A percentile compares a stretch with the other conserved stretches of the same genome.
Evolutionary conservation across 2,329 filamentous ascomycete genomes (phyloP).

Genomic region (Purpureocillium lavendulum): DNA sequence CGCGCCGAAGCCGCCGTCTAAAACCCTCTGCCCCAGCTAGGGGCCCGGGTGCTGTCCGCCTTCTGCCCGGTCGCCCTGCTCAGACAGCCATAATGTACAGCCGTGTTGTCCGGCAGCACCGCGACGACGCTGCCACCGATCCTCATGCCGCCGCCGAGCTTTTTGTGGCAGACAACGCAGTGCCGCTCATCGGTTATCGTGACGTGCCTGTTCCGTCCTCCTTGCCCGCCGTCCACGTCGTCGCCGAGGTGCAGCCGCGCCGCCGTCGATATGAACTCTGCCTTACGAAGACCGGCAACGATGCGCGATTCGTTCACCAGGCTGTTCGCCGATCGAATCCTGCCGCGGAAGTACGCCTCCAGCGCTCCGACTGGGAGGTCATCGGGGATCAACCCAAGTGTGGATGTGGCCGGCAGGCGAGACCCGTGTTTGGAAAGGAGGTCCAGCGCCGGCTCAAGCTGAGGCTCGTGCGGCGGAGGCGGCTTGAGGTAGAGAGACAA

Average conservation of each 20-base stretch:
- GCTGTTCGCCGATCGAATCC: constrained; percentile 79
- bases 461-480: constrained; percentile 60
- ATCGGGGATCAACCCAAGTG: constrained; percentile 77
- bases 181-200: constrained; percentile 81
- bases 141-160: constrained; percentile 75
- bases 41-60: constrained; percentile 21
- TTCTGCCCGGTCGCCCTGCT: constrained; percentile 34
- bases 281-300: constrained; percentile 65
- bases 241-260: constrained; percentile 67
- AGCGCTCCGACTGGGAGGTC: constrained; percentile 70
- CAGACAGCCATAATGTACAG: constrained; percentile 76
- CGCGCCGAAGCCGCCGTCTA: constrained; percentile 13
- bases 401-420: constrained; percentile 78
- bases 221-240: constrained; percentile 41
- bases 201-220: constrained; percentile 56
- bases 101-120: constrained; percentile 74
- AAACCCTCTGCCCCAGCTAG: constrained; percentile 28
- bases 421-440: constrained; percentile 90
- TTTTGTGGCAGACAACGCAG: constrained; percentile 88
- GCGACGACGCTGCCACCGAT: constrained; percentile 87
- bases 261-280: constrained; percentile 71
- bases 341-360: constrained; percentile 83
- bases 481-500: constrained; percentile 85
- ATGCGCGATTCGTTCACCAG: constrained; percentile 74
- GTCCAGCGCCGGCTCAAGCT: constrained; percentile 71